These are phyloP conservation scores for Grosmannia huntii DNA, from an alignment of 2,329 filamentous ascomycete genomes.

Conservation along the genomic window DNA sequence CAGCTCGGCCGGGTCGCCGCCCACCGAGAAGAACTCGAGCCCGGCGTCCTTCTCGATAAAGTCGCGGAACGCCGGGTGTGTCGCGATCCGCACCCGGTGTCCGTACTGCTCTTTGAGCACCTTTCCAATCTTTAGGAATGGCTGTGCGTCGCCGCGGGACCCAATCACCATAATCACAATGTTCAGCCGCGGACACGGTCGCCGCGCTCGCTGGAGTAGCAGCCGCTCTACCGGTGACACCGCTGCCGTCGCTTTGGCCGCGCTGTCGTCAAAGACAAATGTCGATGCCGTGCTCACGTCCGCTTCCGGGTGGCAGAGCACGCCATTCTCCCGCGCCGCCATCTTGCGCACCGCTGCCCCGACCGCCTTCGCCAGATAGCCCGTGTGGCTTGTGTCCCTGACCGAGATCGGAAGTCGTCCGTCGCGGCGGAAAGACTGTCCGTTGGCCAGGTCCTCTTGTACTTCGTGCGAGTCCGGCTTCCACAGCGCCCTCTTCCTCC, in stretches of 20 bases:
- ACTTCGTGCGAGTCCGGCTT: background rate
- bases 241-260: background rate
- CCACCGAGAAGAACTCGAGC: conserved; percentile 69
- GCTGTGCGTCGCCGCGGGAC: conserved; percentile 67
- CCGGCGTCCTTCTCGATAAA: conserved; percentile 62
- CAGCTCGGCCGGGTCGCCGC: conserved; percentile 65
- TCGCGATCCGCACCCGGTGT: conserved; percentile 66
- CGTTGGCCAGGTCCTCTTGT: background rate
- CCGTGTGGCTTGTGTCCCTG: conserved; percentile 55
- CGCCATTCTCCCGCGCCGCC: conserved; percentile 24
- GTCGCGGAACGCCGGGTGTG: conserved; percentile 63
- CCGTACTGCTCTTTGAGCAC: conserved; percentile 58
- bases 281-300: background rate
- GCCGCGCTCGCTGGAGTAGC: conserved; percentile 12
- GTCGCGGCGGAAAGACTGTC: conserved; percentile 38
- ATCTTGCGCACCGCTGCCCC: conserved; percentile 50
- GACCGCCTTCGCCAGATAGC: conserved; percentile 62
- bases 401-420: conserved; percentile 61
- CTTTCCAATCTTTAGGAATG: conserved; percentile 64
- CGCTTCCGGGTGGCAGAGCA: conserved; percentile 6
- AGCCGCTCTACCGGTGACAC: conserved; percentile 12
- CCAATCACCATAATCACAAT: conserved; percentile 80
- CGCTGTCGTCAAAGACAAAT: background rate
- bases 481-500: background rate
- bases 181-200: conserved; percentile 45